phyloP scores from a whole-genome alignment of 2,329 filamentous ascomycete species.

The Metarhizium rileyi region DNA sequence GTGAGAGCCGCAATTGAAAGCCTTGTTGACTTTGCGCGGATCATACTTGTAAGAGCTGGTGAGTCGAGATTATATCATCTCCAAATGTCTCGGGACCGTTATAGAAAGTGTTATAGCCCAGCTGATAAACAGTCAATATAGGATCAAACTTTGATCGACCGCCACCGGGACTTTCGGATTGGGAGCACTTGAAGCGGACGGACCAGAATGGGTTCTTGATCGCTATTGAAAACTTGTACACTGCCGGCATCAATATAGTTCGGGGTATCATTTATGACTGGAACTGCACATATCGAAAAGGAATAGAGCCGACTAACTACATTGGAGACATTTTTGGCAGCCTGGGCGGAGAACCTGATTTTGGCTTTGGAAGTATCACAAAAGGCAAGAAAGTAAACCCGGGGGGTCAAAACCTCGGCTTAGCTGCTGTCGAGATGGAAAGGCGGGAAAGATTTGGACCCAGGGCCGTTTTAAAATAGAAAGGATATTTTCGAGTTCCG shows the following conservation, averaged over 20 bases:
- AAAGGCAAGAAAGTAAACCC: slow-evolving; percentile 22
- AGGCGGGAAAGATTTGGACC: slow-evolving; percentile 16
- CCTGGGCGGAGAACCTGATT: slow-evolving; percentile 55
- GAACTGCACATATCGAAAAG: slow-evolving; percentile 46
- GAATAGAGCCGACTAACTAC: slow-evolving; percentile 53
- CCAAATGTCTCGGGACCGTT: background rate
- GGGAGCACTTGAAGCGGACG: slow-evolving; percentile 48
- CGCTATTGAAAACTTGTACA: slow-evolving; percentile 56
- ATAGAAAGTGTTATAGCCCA: background rate
- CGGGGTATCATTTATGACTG: slow-evolving; percentile 52
- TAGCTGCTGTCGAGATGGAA: slow-evolving; percentile 20
- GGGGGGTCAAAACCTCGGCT: slow-evolving; percentile 7
- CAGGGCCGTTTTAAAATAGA: slow-evolving; percentile 13
- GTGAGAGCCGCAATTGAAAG: slow-evolving; percentile 47
- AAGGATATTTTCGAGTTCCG: background rate
- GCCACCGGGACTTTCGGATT: slow-evolving; percentile 44
- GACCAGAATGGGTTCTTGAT: slow-evolving; percentile 56
- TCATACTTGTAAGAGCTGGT: slow-evolving; percentile 58
- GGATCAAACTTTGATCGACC: slow-evolving; percentile 65
- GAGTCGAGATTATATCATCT: slow-evolving; percentile 5
- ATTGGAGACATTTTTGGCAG: slow-evolving; percentile 63
- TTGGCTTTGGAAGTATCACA: slow-evolving; percentile 45
- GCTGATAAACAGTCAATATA: background rate
- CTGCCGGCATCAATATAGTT: slow-evolving; percentile 55
- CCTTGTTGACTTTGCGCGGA: slow-evolving; percentile 53